Percentiles rank a stretch among this genome's conserved stretches.
Conservation (phyloP, 352 stramenopile genomes). For the Phytophthora pini region DNA sequence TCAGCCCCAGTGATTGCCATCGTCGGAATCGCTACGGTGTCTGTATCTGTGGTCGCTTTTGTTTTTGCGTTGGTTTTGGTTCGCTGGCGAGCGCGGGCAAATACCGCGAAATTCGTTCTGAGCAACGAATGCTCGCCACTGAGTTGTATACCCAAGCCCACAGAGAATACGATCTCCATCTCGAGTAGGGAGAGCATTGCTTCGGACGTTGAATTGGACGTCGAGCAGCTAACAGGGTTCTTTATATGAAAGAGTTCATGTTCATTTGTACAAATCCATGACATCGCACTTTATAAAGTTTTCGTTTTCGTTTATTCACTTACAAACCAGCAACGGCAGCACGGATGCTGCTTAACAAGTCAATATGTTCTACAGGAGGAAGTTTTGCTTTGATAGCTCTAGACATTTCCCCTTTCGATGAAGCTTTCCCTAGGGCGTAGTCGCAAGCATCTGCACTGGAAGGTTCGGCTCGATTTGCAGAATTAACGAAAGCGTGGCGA, state of each 20-base stretch:
- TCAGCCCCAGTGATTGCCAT: slow-evolving; percentile 15
- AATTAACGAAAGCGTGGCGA: slow-evolving; percentile 57
- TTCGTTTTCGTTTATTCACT: not conserved
- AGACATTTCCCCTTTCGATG: slow-evolving; percentile 8
- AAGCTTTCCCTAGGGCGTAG: slow-evolving; percentile 47
- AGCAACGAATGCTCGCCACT: slow-evolving; percentile 12
- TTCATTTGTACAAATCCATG: not conserved
- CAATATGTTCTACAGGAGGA: slow-evolving; percentile 27
- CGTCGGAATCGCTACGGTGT: slow-evolving; percentile 13
- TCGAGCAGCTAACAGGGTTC: slow-evolving; percentile 8
- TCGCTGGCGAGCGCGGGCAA: slow-evolving; percentile 13
- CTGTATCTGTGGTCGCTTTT: slow-evolving; percentile 11
- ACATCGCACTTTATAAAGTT: no score
- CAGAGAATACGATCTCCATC: slow-evolving; percentile 13
- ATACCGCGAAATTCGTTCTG: not conserved
- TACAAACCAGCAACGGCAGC: slow-evolving; percentile 51
- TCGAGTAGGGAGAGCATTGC: slow-evolving; percentile 15
- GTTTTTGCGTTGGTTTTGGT: slow-evolving; percentile 11
- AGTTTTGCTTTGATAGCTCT: slow-evolving; percentile 13
- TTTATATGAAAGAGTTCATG: slow-evolving; percentile 2
- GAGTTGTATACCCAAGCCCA: slow-evolving; percentile 1
- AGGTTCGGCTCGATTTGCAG: slow-evolving; percentile 41
- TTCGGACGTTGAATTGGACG: not conserved
- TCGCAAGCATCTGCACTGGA: slow-evolving; percentile 37
- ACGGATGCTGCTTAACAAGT: slow-evolving; percentile 51